Base-by-base conservation (phyloP, 2,329 filamentous ascomycete species). In the Aspergillus texensis region DNA sequence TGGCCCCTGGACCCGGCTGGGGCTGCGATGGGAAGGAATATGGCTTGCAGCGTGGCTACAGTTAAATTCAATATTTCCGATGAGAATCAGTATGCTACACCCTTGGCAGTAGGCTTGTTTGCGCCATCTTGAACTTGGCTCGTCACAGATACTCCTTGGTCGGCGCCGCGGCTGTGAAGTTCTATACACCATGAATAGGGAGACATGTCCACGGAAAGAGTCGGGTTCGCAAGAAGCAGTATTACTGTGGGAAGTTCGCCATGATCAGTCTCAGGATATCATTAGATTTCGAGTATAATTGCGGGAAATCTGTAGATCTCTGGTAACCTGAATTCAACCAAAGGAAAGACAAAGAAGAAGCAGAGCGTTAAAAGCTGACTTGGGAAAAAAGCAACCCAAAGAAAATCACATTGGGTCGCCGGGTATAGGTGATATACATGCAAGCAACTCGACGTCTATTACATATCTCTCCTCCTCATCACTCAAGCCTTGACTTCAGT, bases 401-500 rank as follows among this genome's bases (percentile, higher is more conserved):
- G 5, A 4, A 46, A 24, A 6, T 12, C 43, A 6, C 43, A 24
- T 24, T 14, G 21, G 43, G 43, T 10, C 0, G 39, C 4, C 3
- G 39, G 39, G 39, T 41, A 41, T 46, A 46, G 6, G 34, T 46
- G 43, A 26, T 46, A 46, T 21, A 26, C 10, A 48, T 48, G 45
- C 45, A 1, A 6, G 24, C 45, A 48, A 48, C 24, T 16, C n/a
- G 21, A 14, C 24, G 14, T 48, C 12, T 26, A 48, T 24, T 16
- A 48, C 24, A 16, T 48, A 8, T 5, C 10, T 46, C n/a, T 16
- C 6, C n/a, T 48, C 5, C 12, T 1, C 4, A 48, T 28, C 9
- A 9, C 45, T 67, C 52, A 65, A 54, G 60, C 58, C 56, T 65
- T 65, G 1, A 59, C 39, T 39, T 70, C 67, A 43, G 46, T 62